These are phyloP conservation scores for Mycena albidolilacea DNA, from an alignment of 768 basidiomycete species.

Conservation along the genomic window DNA sequence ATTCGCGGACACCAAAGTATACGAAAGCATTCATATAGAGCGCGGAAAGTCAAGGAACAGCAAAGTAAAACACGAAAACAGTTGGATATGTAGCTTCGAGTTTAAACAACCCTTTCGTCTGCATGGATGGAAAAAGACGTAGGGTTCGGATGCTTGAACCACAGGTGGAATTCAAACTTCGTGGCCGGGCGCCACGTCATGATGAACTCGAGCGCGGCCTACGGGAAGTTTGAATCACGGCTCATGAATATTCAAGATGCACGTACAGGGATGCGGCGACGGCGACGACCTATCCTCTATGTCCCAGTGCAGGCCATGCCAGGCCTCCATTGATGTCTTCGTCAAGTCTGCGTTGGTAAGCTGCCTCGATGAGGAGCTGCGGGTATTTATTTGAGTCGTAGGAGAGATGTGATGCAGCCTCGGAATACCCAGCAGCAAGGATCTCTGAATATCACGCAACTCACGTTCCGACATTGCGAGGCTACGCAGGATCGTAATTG, in stretches of 20 bases:
- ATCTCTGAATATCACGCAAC: background rate
- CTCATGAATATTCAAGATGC: background rate
- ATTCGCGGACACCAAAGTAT: too few species aligned
- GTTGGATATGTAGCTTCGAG: too few species aligned
- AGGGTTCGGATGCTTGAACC: too few species aligned
- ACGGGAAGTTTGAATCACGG: background rate
- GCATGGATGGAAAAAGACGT: too few species aligned
- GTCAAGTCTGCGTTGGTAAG: background rate
- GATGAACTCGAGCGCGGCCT: background rate
- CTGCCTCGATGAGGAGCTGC: background rate
- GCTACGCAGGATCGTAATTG: background rate
- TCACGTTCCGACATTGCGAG: background rate
- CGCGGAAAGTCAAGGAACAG: too few species aligned
- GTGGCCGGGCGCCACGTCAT: too few species aligned
- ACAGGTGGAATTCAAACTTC: too few species aligned
- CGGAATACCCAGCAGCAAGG: background rate
- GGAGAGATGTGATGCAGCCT: background rate
- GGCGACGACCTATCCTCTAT: background rate
- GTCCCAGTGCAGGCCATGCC: background rate
- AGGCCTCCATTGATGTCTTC: background rate
- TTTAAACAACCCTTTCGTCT: too few species aligned
- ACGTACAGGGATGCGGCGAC: background rate
- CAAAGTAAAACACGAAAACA: background rate
- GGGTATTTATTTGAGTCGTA: background rate
- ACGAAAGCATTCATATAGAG: too few species aligned